Base-by-base conservation (phyloP, 495 filamentous ascomycete species). In the Hyphodiscus hymeniophilus region DNA sequence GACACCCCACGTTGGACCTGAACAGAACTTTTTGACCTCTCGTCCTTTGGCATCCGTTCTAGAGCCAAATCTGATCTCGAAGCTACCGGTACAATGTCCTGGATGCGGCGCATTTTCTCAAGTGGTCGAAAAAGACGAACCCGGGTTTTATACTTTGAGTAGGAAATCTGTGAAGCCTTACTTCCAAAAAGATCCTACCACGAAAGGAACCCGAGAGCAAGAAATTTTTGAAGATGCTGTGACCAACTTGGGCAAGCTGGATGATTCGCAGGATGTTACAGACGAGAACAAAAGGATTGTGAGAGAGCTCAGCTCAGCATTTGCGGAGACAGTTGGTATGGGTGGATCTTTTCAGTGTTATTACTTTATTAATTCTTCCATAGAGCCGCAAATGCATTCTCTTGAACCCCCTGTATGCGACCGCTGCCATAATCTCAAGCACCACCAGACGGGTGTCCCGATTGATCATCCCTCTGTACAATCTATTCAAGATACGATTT, bases 61-160 rank as follows among this genome's bases (percentile, higher is more conserved):
- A 4, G 17, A 20, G 6, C 38, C 20, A 3, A 40, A 5, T 21
- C 22, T 21, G 20, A 20, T 18, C 8, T 21, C 30, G 30, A 50
- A 51, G n/a, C 63, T 87, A 3, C 85, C 85, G 1, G 50, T 60
- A 3, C 71, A 75, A 55, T 99, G 92, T 60, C 79, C 85, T 17
- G 92, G 92, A 45, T 99, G 92, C 62, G 92, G 92, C 38, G 94
- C 91, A 24, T 76, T 83, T 47, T 75, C 83, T 40, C 92, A 97
- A 58, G 84, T 74, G 0, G 53, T 79, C 2, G 72, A 80, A 18
- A 72, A 82, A n/a, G 61, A 77, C 28, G 73, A 83, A 55, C 76
- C 90, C 1, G 92, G 92, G 34, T 95, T 80, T 65, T 96, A 86
- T 64, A 67, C 76, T 55, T 53, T 72, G 24, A 66, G 51, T 24